These are phyloP conservation scores for Thraustochytrium striatum DNA, from an alignment of 352 stramenopile species.

Conservation along the genomic window DNA sequence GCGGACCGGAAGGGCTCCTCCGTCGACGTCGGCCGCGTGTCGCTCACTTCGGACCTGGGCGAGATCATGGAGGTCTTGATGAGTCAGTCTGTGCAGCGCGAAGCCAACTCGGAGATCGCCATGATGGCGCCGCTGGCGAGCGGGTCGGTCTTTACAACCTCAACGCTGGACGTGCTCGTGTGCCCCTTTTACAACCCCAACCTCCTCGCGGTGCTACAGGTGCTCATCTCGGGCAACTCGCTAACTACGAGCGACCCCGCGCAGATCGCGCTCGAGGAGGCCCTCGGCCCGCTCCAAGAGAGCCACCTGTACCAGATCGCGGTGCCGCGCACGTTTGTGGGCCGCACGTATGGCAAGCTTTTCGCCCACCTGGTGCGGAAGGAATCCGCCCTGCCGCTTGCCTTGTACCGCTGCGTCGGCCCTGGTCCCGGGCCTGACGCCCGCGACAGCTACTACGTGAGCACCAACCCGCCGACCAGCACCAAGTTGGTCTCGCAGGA, in stretches of 20 bases:
- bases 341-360: conserved; percentile 7
- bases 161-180: conserved; percentile 44
- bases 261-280: not conserved
- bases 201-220: conserved; percentile 31
- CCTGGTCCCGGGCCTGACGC: no score
- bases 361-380: not conserved
- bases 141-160: conserved; percentile 35
- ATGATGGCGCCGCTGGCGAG: not conserved
- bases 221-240: conserved; percentile 2
- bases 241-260: not conserved
- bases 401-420: no score
- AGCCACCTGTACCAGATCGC: conserved; percentile 43
- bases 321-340: conserved; percentile 15
- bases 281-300: not conserved
- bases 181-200: conserved; percentile 50
- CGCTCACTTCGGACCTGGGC: no score
- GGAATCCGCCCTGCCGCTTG: conserved; percentile 9
- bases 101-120: no score
- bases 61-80: no score
- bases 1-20: no score
- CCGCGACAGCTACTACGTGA: no score
- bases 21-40: no score
- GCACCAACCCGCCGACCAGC: not conserved
- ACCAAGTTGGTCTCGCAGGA: not conserved
- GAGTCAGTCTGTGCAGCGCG: no score